A percentile compares a stretch with the other conserved stretches of the same genome.
phyloP scores from a whole-genome alignment of 257 asterid species.

The Craterostigma plantagineum region DNA sequence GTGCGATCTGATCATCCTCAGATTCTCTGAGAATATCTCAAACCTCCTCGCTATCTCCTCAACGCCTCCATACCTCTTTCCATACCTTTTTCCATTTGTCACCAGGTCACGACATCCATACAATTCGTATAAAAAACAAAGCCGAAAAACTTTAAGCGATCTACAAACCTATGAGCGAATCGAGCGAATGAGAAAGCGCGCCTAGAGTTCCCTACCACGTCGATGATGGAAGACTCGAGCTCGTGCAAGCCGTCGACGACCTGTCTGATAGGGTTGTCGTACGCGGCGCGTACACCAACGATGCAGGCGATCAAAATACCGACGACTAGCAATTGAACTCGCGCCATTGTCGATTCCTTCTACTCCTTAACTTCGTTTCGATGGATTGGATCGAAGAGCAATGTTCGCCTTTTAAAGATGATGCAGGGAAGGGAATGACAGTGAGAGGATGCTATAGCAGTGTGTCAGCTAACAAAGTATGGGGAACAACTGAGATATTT shows the following conservation, averaged over 20 bases:
- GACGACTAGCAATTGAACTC: conserved; percentile 14
- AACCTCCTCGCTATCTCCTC: conserved; percentile 69
- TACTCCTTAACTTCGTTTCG: too few relatives aligned
- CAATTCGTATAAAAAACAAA: background rate
- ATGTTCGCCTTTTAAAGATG: too few relatives aligned
- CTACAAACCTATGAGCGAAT: conserved; percentile 52
- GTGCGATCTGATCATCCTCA: conserved; percentile 67
- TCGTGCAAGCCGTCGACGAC: conserved; percentile 60
- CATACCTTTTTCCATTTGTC: conserved; percentile 23
- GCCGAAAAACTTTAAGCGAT: background rate
- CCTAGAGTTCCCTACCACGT: conserved; percentile 41
- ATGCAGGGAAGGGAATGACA: too few relatives aligned
- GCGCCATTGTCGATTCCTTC: conserved; percentile 47
- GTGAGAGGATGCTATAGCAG: too few relatives aligned
- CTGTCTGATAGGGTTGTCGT: conserved; percentile 77
- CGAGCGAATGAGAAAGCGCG: conserved; percentile 73
- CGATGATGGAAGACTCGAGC: conserved; percentile 36
- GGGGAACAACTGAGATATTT: too few relatives aligned
- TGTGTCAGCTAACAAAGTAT: too few relatives aligned
- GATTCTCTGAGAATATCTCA: conserved; percentile 41
- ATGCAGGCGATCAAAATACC: conserved; percentile 23
- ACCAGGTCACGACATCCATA: background rate
- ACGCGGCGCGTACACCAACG: conserved; percentile 19
- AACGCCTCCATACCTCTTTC: conserved; percentile 44
- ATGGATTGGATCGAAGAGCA: too few relatives aligned